Base-by-base conservation (phyloP, 345 rosid species). In the Sonneratia alba region DNA sequence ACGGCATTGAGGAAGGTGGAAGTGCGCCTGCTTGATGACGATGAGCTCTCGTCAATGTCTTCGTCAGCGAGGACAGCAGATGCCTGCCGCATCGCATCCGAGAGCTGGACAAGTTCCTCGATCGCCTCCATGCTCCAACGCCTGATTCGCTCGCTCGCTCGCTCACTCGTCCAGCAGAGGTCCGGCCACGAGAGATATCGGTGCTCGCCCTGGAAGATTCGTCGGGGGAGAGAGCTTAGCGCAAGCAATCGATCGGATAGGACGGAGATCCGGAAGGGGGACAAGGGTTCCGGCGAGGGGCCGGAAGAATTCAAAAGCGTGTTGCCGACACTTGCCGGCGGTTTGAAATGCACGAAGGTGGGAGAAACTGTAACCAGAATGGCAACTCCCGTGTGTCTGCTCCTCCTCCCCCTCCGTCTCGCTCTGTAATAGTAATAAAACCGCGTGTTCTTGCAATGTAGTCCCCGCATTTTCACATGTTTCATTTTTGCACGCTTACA, bases 31-130 rank as follows among this genome's bases (percentile, higher is more conserved):
- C 89, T 81, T 56, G 96, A 84, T 7, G 86, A 80, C 56, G 71
- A 67, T 18, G 84, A 67, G 72, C 78, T 78, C 63, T 96, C 93
- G 68, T 91, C 96, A 40, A 87, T 75, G 73, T 91, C 98, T 71
- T 96, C 99, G 71, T 92, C 98, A 43, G 98, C 98, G 48, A 96
- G 97, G 55, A 96, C 73, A n/a, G 93, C 81, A 34, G 89, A 79
- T 24, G 97, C 99, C 70, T 89, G 96, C 71, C 83, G 83, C 96
- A 96, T 96, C 61, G 96, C 79, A 66, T 96, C 98, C 37, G 98
- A 84, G n/a, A 96, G 89, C 88, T 89, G 93, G 24, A 77, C 70
- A 70, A 96, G 80, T 79, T 96, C 98, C 62, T 92, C 98, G 83
- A 96, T 96, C 83, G 96, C 97, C 81, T 92, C 99, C 99, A 96